Conservation (phyloP, 805 yeast species). For the Starmerella sirachaensis region DNA sequence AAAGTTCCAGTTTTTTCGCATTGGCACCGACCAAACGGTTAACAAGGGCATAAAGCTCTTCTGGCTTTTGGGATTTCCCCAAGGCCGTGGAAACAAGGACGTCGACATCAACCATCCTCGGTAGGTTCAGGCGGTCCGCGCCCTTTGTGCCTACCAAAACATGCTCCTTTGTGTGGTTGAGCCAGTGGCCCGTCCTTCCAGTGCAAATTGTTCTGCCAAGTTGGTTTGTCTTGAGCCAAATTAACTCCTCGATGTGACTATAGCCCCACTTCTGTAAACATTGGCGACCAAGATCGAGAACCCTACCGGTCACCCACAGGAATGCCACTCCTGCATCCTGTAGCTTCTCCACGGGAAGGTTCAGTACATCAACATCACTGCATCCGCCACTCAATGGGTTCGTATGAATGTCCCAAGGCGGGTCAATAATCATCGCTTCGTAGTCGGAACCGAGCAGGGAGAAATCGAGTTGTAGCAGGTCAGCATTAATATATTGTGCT, state of each 20-base stretch:
- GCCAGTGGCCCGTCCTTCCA: constrained; percentile 95
- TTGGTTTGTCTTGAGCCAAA: constrained; percentile 89
- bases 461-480: constrained; percentile 63
- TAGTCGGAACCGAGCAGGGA: constrained; percentile 64
- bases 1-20: constrained; percentile 72
- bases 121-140: constrained; percentile 51
- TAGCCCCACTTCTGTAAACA: constrained; percentile 79
- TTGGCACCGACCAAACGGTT: constrained; percentile 72
- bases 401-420: constrained; percentile 96
- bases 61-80: constrained; percentile 86
- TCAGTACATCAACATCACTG: constrained; percentile 60
- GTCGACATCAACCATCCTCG: constrained; percentile 48
- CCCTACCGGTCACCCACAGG: constrained; percentile 92
- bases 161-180: constrained; percentile 90
- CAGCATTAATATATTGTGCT: constrained; percentile 80
- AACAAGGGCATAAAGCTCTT: constrained; percentile 73
- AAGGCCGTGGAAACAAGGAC: constrained; percentile 70
- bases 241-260: constrained; percentile 57
- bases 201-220: constrained; percentile 80
- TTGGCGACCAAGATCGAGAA: constrained; percentile 75
- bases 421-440: constrained; percentile 71
- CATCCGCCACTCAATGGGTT: constrained; percentile 28
- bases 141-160: constrained; percentile 78
- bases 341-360: constrained; percentile 51
- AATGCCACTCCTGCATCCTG: constrained; percentile 77